Base-by-base conservation (phyloP, 2,329 filamentous ascomycete species). In the Davidsoniella eucalypti region DNA sequence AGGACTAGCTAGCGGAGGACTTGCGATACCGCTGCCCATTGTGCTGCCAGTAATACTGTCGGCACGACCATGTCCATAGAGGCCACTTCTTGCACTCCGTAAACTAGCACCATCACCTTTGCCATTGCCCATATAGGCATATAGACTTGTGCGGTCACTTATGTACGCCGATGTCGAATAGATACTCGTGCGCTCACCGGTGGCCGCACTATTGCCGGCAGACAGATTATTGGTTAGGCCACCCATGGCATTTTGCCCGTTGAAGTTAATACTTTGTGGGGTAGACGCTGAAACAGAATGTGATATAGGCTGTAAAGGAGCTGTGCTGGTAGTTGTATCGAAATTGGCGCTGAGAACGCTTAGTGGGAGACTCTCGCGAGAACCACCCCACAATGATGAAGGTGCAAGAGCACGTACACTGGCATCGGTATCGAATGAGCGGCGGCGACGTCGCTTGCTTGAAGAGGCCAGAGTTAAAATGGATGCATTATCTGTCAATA, bases 391-490 rank as follows among this genome's bases (percentile, higher is more conserved):
- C 4, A 90, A 70, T 0, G 84, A 88, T 0, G 82, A 86, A 0
- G 85, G 85, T 1, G 86, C 83, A n/a, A 93, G 68, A 2, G 86
- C 86, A 41, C 86, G 82, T 38, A 92, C 84, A 0, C 84, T 90
- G 4, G 86, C 86, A 61, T 92, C 84, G 0, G 86, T 92, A 62
- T 92, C 86, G 64, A 90, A 79, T 26, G 84, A 88, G 54, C 84
- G 76, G 45, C 85, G 76, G 36, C 86, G 79, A 25, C 80, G 75
- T 37, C 82, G 77, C 65, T 90, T 87, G 56, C 82, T 86, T 0
- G 84, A 88, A 3, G 84, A 90, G 2, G 86, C 86, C 12, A 93
- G 71, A 0, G 86, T 93, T 54, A 93, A 67, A 57, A 93, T 88
- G 23, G 84, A 90, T 18, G 86, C 86, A 61, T 93, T 86, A 62